These are phyloP conservation scores for Cutaneotrichosporon cutaneum DNA, from an alignment of 1,284 basidiomycete genomes.

Conservation along the genomic window DNA sequence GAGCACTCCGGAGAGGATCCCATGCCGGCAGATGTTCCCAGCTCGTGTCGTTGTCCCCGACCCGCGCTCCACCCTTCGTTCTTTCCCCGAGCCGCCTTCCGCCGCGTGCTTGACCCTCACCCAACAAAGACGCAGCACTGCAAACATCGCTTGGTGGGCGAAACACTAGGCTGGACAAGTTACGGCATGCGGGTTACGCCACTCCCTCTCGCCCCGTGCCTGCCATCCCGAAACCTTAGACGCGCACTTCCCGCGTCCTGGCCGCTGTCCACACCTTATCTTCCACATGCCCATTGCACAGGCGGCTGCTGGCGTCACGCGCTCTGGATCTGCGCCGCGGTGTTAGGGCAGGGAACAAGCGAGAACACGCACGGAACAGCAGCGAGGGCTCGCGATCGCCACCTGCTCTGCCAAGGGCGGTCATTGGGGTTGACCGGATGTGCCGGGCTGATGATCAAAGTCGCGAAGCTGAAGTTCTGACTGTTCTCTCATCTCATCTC, in stretches of 20 bases:
- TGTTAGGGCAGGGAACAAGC: neutral
- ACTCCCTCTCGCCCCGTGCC: conserved; percentile 1
- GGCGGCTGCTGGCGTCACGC: neutral
- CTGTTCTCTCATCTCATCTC: neutral
- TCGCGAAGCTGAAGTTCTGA: neutral
- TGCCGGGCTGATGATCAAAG: neutral
- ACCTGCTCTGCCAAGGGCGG: neutral
- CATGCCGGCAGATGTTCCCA: too few relatives aligned
- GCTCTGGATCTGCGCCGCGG: neutral
- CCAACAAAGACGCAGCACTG: too few relatives aligned
- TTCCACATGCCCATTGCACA: neutral
- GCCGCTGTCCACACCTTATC: neutral
- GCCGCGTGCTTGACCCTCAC: too few relatives aligned
- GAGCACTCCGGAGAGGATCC: too few relatives aligned
- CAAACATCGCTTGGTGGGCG: neutral
- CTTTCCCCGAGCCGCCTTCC: too few relatives aligned
- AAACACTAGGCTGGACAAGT: neutral
- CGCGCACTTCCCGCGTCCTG: neutral
- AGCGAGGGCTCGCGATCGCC: neutral
- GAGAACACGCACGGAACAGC: conserved; percentile 1
- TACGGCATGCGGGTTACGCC: conserved; percentile 3
- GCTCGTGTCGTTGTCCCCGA: too few relatives aligned
- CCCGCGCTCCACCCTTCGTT: too few relatives aligned
- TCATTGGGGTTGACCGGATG: neutral
- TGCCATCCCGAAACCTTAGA: conserved; percentile 6